Conservation (phyloP, 345 rosid species). For the Lepidium didymum region DNA sequence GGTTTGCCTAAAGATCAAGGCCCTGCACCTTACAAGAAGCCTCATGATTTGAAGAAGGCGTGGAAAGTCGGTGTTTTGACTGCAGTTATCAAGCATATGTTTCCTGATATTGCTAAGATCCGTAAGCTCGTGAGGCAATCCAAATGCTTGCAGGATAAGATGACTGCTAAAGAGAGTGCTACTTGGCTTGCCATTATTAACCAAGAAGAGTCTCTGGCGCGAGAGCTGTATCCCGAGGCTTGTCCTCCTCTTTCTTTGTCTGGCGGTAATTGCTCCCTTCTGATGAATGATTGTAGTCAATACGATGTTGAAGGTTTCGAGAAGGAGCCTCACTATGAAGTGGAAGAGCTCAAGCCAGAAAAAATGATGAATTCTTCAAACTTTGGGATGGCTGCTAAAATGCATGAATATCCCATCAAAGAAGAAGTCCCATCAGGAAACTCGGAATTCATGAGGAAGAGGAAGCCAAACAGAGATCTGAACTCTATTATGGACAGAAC, state of each 20-base stretch:
- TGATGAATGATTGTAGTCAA: constrained; percentile 59
- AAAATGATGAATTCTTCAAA: constrained; percentile 32
- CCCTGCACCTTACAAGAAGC: constrained; percentile 91
- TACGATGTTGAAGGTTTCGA: constrained; percentile 76
- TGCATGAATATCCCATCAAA: constrained; percentile 45
- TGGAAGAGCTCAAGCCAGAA: constrained; percentile 55
- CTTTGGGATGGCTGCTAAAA: constrained; percentile 38
- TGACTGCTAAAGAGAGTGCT: constrained; percentile 99
- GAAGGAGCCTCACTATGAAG: constrained; percentile 50
- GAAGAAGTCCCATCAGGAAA: constrained; percentile 48
- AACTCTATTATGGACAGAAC: constrained; percentile 57
- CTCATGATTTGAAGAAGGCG: constrained; percentile 95
- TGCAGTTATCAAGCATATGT: constrained; percentile 97
- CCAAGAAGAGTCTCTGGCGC: constrained; percentile 70
- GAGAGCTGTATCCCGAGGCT: constrained; percentile 43
- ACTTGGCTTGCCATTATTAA: constrained; percentile 88
- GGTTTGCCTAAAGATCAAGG: constrained; percentile 66
- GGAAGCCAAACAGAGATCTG: constrained; percentile 59
- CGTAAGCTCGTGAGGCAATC: constrained; percentile 86
- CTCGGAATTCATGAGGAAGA: constrained; percentile 55
- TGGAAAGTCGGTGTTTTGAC: constrained; percentile 99
- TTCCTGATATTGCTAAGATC: constrained; percentile 90
- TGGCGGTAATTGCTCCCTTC: constrained; percentile 43
- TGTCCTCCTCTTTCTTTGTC: constrained; percentile 41
- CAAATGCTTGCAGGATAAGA: constrained; percentile 97